Base-by-base conservation (phyloP, 2,329 filamentous ascomycete species). In the Paraconiothyrium brasiliense region DNA sequence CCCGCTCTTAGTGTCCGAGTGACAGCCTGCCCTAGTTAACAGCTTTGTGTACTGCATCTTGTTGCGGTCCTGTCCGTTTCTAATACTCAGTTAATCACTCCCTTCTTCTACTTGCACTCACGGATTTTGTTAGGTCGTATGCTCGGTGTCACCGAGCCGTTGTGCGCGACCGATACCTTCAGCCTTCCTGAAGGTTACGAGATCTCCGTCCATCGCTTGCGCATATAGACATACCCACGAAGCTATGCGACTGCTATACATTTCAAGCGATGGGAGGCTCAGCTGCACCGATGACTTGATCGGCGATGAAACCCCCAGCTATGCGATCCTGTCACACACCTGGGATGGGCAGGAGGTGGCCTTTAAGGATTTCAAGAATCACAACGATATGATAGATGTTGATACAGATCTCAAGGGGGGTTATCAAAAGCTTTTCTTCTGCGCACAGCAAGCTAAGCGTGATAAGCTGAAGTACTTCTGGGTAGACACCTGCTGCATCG, bases 161-260 rank as follows among this genome's bases (percentile, higher is more conserved):
- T 35, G 1, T 20, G 1, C 1, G 20, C 1, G 20, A 20, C 1
- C 20, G 20, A 1, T 20, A 20, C 20, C 20, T 27, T 48, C 3
- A 16, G 43, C 56, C 60, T 65, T 50, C 62, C 56, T 58, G 22
- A n/a, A 60, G 30, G 50, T 56, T 48, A 34, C 46, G 32, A 63
- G 50, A 54, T 46, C 24, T 30, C 20, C 51, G 34, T 59, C 56
- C 47, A 58, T 50, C 48, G 30, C 61, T 59, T 55, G 60, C 52
- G 55, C 58, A 58, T 10, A 58, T n/a, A 37, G 20, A 59, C 47
- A 51, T 10, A 55, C 35, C 47, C 60, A 59, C 35, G n/a, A 22
- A 55, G 10, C 46, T 14, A 66, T 66, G 61, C 57, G 61, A 51
- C 51, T 66, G 35, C 49, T 66, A 34, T 56, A 64, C 34, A 67